Evolutionary conservation across 306 rosid species (phyloP), one percentile per base, ranked within the genome.

Genomic region (Astragalus membranaceus): DNA sequence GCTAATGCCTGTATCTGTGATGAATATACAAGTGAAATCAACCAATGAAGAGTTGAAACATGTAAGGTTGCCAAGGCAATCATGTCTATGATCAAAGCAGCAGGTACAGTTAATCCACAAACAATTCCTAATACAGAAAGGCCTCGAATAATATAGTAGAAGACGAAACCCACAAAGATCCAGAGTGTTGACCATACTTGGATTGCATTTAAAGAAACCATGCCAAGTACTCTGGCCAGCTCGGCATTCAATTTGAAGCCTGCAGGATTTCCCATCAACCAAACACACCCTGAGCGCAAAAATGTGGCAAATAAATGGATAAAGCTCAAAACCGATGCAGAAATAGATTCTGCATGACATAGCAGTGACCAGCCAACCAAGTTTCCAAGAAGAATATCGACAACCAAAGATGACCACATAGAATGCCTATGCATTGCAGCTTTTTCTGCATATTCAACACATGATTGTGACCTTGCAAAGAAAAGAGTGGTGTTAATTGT

Each of bases 241-340:
- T 94, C 96, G 0, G 87, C 84, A 85, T 88, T 94, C 83, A 94
- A 85, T 82, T 90, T 90, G 89, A 94, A 94, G 70, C 98, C 98
- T 10, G 94, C 98, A 15, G 97, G 98, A 74, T 82, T 82, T 72
- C 98, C 97, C 98, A 90, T 90, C 83, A 94, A 84, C 98, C 98
- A 90, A 62, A 90, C 97, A 78, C 97, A 90, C 13, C 98, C 96
- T 0, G 94, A 85, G 42, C 96, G 97, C 87, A 94, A 65, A 76
- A 88, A 86, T 15, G 87, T 76, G 71, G 96, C 85, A 67, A 91
- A 64, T 36, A 81, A 93, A 71, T 80, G 86, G 41, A 85, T 49
- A 66, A 91, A 85, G 62, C 85, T 81, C 74, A 82, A 69, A 84
- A 89, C 65, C 74, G 68, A 87, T 54, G 58, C 49, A 74, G 77